Percentiles rank a stretch among this genome's conserved stretches.
These are phyloP conservation scores for Epichloe amarillans DNA, from an alignment of 2,329 filamentous ascomycete genomes.

Conservation along the genomic window DNA sequence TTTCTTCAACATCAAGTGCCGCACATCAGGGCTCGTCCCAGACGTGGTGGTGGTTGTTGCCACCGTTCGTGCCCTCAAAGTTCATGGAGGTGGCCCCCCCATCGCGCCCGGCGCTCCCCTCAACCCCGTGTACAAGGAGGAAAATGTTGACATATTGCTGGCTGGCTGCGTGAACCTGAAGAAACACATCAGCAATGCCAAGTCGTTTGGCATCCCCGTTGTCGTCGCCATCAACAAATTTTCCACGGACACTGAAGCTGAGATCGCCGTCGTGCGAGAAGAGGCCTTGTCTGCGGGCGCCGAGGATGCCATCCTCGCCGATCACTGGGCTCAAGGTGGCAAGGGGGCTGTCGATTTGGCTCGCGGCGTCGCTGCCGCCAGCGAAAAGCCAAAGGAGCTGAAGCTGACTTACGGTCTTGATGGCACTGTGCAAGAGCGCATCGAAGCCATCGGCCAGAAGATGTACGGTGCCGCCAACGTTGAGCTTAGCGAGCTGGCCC, in stretches of 20 bases:
- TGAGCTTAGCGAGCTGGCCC: constrained; percentile 85
- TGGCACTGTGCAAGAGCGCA: constrained; percentile 71
- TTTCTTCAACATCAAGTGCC: constrained; percentile 99
- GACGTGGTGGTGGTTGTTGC: constrained; percentile 93
- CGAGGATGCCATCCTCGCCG: constrained; percentile 82
- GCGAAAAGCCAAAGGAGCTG: constrained; percentile 74
- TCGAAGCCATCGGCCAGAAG: constrained; percentile 76
- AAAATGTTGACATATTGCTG: constrained; percentile 85
- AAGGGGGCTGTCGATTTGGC: constrained; percentile 82
- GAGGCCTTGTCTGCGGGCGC: constrained; percentile 86
- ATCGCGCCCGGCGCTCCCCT: constrained; percentile 78
- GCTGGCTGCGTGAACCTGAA: constrained; percentile 85
- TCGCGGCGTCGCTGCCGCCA: constrained; percentile 70
- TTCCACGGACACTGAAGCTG: constrained; percentile 82
- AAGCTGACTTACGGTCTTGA: constrained; percentile 75
- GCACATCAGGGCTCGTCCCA: constrained; percentile 80
- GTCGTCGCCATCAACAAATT: constrained; percentile 98
- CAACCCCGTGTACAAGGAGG: constrained; percentile 78
- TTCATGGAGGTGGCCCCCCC: constrained; percentile 90
- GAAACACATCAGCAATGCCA: constrained; percentile 90
- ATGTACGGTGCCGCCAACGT: constrained; percentile 91
- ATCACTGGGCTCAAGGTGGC: constrained; percentile 95
- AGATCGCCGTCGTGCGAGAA: constrained; percentile 78
- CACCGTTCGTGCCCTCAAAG: constrained; percentile 89
- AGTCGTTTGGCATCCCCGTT: constrained; percentile 78